Evolutionary conservation across 768 basidiomycete genomes (phyloP).

Genomic region (Boletus pseudopeckii): DNA sequence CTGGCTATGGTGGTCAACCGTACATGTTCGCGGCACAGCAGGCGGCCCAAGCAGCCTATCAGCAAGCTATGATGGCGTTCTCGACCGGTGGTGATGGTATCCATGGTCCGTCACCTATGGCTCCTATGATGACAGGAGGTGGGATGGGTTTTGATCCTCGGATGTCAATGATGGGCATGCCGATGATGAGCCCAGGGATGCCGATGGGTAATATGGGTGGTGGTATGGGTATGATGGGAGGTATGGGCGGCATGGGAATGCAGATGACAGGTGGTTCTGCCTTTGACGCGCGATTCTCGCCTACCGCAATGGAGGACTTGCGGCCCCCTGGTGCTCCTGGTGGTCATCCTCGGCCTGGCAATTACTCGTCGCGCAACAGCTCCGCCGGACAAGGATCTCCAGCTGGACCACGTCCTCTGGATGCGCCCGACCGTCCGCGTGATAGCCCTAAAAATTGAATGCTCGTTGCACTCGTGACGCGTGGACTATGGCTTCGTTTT

Average conservation of each 20-base stretch:
- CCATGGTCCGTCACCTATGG: constrained; percentile 36
- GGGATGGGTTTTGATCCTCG: constrained; percentile 65
- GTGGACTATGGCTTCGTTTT: constrained; percentile 9
- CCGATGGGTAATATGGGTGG: constrained; percentile 43
- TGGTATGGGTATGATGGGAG: constrained; percentile 39
- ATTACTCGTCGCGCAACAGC: constrained; percentile 44
- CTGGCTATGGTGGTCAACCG: constrained; percentile 55
- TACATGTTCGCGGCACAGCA: constrained; percentile 87
- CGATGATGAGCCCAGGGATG: constrained; percentile 53
- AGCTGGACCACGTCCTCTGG: constrained; percentile 33
- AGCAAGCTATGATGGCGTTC: constrained; percentile 84
- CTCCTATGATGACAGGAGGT: constrained; percentile 57
- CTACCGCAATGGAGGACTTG: constrained; percentile 29
- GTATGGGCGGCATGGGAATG: constrained; percentile 43
- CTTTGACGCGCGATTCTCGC: constrained; percentile 58
- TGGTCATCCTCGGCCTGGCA: constrained; percentile 28
- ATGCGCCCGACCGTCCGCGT: constrained; percentile 24
- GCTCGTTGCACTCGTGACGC: background rate
- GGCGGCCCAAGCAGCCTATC: constrained; percentile 78
- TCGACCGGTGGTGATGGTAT: constrained; percentile 68
- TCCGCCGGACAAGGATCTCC: constrained; percentile 58
- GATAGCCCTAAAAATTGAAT: constrained; percentile 27
- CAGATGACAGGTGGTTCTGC: constrained; percentile 62
- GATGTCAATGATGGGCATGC: constrained; percentile 81
- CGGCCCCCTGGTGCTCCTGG: constrained; percentile 28